Evolutionary conservation across 2,329 filamentous ascomycete species (phyloP), one percentile per base, ranked within the genome.

Genomic region (Alternaria incomplexa): DNA sequence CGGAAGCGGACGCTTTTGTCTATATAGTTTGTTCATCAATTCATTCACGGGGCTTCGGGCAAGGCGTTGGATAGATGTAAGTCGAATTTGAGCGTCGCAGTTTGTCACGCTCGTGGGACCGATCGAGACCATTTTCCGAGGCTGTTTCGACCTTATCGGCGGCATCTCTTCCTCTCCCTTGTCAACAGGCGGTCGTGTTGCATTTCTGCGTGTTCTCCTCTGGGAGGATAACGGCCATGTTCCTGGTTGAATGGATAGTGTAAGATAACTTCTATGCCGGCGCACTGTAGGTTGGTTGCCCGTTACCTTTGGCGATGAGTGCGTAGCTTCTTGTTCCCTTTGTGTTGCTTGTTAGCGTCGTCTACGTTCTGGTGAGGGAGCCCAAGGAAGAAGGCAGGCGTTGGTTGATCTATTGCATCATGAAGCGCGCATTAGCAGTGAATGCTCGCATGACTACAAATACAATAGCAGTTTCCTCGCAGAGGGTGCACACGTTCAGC

Each of bases 391-490:
- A 60, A 62, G 57, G 51, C 58, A 57, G 70, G 70, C 70, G 74
- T 73, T 74, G 65, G 52, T 68, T 70, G 64, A 69, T 61, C 53
- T 69, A 69, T 70, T 76, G 74, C 74, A 76, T 77, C 74, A 74
- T 71, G 68, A 12, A 68, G 70, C 60, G 61, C 58, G 62, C 56
- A 50, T 66, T 68, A 25, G 61, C 59, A 63, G 63, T 70, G 69
- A 65, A 72, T 66, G 56, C 61, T 62, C 59, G 62, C 71, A 72
- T 71, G 64, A 73, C 73, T 70, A 64, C 55, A 56, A 72, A 65
- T 55, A 58, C 46, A 56, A 61, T 40, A 25, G 32, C 17, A 36
- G n/a, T 64, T 58, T 13, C 40, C 30, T 46, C 25, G 26, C 13
- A 11, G 4, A 23, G 1, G 26, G 20, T 30, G 26, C 30, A 26